Evolutionary conservation across 306 rosid genomes (phyloP).

Genomic region (Quercus ilex): DNA sequence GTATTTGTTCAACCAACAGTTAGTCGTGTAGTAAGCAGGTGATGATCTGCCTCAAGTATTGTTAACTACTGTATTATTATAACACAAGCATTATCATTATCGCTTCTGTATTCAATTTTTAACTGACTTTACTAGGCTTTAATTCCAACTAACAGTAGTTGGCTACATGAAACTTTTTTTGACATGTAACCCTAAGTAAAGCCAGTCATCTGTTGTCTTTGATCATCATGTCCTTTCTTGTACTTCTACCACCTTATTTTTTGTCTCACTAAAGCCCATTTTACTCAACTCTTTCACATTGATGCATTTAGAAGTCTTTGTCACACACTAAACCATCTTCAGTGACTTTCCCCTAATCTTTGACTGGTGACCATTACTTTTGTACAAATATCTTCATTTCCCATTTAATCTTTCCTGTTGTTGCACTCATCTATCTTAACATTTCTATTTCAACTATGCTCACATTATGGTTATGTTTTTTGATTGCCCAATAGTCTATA

Average conservation of each 20-base stretch:
- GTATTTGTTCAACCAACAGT: conserved; percentile 85
- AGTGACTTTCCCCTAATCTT: background rate
- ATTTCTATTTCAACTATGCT: too few relatives aligned
- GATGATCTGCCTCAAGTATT: conserved; percentile 1
- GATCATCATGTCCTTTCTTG: background rate
- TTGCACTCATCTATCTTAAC: background rate
- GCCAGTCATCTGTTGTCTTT: background rate
- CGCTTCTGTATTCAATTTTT: background rate
- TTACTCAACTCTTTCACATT: background rate
- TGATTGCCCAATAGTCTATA: background rate
- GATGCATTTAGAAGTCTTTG: background rate
- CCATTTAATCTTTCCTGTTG: background rate
- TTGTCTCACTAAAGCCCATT: background rate
- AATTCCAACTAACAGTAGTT: background rate
- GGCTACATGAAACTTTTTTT: background rate
- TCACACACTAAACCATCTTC: background rate
- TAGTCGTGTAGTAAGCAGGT: conserved; percentile 91
- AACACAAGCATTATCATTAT: background rate
- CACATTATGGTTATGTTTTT: background rate
- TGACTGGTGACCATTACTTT: background rate
- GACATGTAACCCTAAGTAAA: background rate
- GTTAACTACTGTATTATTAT: background rate
- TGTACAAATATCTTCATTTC: background rate
- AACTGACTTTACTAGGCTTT: background rate
- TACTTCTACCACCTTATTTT: background rate